Percentiles rank a stretch among this genome's conserved stretches.
Evolutionary conservation across 1,284 basidiomycete species (phyloP).

Genomic region (Wolfiporia cocos): DNA sequence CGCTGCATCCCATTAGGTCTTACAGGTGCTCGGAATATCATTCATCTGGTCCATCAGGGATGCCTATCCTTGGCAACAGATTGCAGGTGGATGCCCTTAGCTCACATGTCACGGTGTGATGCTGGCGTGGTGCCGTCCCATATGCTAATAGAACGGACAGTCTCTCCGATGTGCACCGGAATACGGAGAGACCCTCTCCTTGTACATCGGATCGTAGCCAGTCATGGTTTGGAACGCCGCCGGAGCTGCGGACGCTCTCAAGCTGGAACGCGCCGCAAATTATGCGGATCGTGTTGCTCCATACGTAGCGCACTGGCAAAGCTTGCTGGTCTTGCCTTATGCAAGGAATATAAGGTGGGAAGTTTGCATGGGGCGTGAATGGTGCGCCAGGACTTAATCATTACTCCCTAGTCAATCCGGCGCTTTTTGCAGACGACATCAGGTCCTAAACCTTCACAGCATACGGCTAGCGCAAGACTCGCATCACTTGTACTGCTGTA

Average conservation of each 20-base stretch:
- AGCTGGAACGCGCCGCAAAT: slow-evolving; percentile 23
- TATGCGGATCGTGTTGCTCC: slow-evolving; percentile 21
- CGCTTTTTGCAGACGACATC: slow-evolving; percentile 17
- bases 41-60: background rate
- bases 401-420: slow-evolving; percentile 11
- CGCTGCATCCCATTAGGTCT: too few relatives aligned
- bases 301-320: slow-evolving; percentile 24
- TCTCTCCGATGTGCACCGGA: slow-evolving; percentile 23
- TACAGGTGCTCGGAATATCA: too few relatives aligned
- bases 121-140: background rate
- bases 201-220: slow-evolving; percentile 22
- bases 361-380: background rate
- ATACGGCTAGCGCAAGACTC: slow-evolving; percentile 18
- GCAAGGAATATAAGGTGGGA: slow-evolving; percentile 22
- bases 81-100: background rate
- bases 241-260: slow-evolving; percentile 26
- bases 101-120: background rate
- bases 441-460: slow-evolving; percentile 18
- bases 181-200: slow-evolving; percentile 23
- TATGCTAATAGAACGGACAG: slow-evolving; percentile 5
- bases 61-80: background rate
- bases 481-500: slow-evolving; percentile 21
- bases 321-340: slow-evolving; percentile 24
- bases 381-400: too few relatives aligned
- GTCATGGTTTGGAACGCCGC: slow-evolving; percentile 28